phyloP scores from a whole-genome alignment of 2,329 filamentous ascomycete genomes.

The Fusarium proliferatum region DNA sequence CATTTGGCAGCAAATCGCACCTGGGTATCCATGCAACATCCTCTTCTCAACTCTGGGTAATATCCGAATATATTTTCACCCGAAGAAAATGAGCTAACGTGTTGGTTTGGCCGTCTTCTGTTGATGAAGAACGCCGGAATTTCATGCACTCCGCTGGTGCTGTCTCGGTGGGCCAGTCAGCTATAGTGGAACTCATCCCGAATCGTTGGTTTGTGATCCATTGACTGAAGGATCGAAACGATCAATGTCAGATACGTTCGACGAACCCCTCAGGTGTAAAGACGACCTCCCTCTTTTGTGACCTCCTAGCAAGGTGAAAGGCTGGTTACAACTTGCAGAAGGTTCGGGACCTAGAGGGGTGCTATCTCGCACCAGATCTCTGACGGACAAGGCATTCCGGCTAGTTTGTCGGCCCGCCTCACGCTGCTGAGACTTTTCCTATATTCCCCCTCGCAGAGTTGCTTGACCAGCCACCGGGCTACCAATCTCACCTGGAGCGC shows the following conservation, averaged over 20 bases:
- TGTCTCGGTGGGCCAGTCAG: not conserved
- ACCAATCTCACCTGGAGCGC: constrained; percentile 75
- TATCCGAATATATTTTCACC: not conserved
- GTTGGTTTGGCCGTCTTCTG: not conserved
- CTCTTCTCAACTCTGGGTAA: not conserved
- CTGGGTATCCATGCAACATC: constrained; percentile 21
- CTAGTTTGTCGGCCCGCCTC: constrained; percentile 12
- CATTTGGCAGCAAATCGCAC: constrained; percentile 13
- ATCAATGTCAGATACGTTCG: not conserved
- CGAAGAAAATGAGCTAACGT: not conserved
- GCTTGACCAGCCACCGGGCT: constrained; percentile 68
- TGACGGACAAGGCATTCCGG: constrained; percentile 8
- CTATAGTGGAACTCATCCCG: not conserved
- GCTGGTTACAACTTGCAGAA: not conserved
- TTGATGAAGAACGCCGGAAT: not conserved
- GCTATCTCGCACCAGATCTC: constrained; percentile 27
- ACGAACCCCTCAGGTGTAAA: constrained; percentile 2
- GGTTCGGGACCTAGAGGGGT: constrained; percentile 10
- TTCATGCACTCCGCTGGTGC: not conserved
- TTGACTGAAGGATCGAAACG: not conserved
- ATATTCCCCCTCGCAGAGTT: constrained; percentile 50
- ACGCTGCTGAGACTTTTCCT: constrained; percentile 40
- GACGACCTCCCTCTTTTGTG: constrained; percentile 15
- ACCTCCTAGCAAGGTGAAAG: not conserved
- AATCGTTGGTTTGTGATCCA: not conserved